Base-by-base conservation (phyloP, 2,329 filamentous ascomycete genomes). In the Pseudocercospora fijiensis region DNA sequence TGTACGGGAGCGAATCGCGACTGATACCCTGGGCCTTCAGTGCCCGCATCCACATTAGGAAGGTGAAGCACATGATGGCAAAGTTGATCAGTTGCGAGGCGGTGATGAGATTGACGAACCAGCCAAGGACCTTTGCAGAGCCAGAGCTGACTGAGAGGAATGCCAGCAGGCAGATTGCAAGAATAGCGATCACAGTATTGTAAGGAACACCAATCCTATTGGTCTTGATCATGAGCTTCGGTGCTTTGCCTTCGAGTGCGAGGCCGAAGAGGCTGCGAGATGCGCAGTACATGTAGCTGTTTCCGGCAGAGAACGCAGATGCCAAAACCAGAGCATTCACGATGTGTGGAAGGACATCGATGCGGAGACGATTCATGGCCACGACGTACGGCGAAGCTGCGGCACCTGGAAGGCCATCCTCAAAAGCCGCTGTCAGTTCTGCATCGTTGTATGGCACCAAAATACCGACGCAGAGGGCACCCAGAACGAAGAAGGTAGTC, bases 41-140 rank as follows among this genome's bases (percentile, higher is more conserved):
- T 0, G 90, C 90, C 51, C 86, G 86, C 72, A 88, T 80, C 76
- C 91, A 94, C 65, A 85, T 85, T 63, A 92, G 78, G 75, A 90
- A 94, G 0, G 90, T 89, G 62, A 86, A 82, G 70, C 86, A 87
- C 74, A 90, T 87, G 67, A 86, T 83, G 49, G 82, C 81, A 76
- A 88, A 91, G 73, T 91, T 90, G 77, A 91, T 86, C 3, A 91
- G 80, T 72, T 90, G 88, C 1, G 88, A 90, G 0, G 90, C 88
- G 3, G 90, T 92, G 28, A 91, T 81, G 71, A 90, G 75, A 60
- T 84, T 88, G 51, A 90, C 85, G 69, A 92, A 87, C 89, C 89
- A 92, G 49, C 81, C 81, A 61, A 92, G 78, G 1, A 92, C 90
- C 27, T 87, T 85, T 3, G 89, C 84, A 0, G 87, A 83, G 63